phyloP scores from a whole-genome alignment of 2,329 filamentous ascomycete species.

The Fusarium luffae region DNA sequence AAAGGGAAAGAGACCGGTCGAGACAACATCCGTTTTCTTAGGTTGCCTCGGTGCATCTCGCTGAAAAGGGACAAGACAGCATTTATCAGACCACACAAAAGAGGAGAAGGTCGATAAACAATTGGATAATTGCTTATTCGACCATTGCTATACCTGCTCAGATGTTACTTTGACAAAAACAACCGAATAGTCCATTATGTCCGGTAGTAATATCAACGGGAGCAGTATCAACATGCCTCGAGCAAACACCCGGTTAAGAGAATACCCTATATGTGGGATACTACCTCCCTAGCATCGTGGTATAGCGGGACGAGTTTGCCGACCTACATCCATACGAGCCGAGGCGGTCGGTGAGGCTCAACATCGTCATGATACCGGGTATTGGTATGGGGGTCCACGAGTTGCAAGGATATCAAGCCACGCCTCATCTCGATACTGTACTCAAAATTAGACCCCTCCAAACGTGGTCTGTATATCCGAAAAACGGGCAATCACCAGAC shows the following conservation, averaged over 20 bases:
- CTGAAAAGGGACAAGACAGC: constrained; percentile 39
- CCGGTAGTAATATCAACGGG: not conserved
- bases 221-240: not conserved
- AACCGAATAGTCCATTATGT: not conserved
- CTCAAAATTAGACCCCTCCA: constrained; percentile 2
- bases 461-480: constrained; percentile 19
- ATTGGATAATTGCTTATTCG: constrained; percentile 26
- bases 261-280: not conserved
- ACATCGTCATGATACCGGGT: constrained; percentile 30
- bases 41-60: constrained; percentile 41
- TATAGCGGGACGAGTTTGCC: constrained; percentile 23
- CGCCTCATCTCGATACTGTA: constrained; percentile 15
- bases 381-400: constrained; percentile 25
- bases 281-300: not conserved
- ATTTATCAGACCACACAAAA: constrained; percentile 40
- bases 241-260: constrained; percentile 11
- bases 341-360: constrained; percentile 37
- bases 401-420: constrained; percentile 17
- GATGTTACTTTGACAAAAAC: constrained; percentile 10
- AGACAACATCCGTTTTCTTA: constrained; percentile 33
- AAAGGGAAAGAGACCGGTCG: constrained; percentile 45
- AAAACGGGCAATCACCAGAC: constrained; percentile 3
- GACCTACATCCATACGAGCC: constrained; percentile 4
- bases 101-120: constrained; percentile 4
- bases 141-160: constrained; percentile 8